Evolutionary conservation across 106 monocot species (phyloP), one percentile per base, ranked within the genome.

Genomic region (Apostasia ramifera): DNA sequence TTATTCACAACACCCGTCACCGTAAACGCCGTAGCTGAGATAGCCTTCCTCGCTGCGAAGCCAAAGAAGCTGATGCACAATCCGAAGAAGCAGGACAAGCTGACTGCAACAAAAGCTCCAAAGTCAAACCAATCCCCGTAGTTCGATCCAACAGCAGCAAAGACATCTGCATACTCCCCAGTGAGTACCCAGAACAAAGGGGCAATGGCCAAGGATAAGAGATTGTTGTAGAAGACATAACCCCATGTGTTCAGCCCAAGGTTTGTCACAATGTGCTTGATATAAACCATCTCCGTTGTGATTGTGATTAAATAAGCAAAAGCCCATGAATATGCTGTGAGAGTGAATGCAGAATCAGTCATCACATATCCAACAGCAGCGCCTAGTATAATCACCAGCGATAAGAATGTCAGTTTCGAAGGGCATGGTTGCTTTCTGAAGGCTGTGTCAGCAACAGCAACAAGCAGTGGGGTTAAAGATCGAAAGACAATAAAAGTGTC

Each of bases 281-380:
- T 94, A 72, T 94, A 94, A 51, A 94, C 94, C 94, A 94, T 94
- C 59, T 94, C 90, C 3, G 94, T 90, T 0, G 90, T 90, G 53
- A 94, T 94, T 6, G 87, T 90, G 26, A 90, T 69, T 67, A 94
- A 66, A 75, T 94, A 94, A 70, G 90, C 85, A 15, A 90, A 8
- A 10, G 94, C 94, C 94, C 94, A 94, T 1, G 94, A 85, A 68
- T 94, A 94, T 1, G 90, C 94, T 0, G 87, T 85, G 64, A 94
- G 70, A 1, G 82, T 83, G 76, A 94, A 94, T 1, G 66, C 87
- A 2, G 87, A 85, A 71, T 94, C 94, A 5, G 82, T 83, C 69
- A 83, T 70, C 42, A 94, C 94, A 71, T 94, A 94, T 0, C 90
- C 94, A 66, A 88, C 76, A 4, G 94, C 90, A 14, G 90, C 94